Evolutionary conservation across 768 basidiomycete genomes (phyloP), one percentile per base, ranked within the genome.

Genomic region (Serendipita vermifera): DNA sequence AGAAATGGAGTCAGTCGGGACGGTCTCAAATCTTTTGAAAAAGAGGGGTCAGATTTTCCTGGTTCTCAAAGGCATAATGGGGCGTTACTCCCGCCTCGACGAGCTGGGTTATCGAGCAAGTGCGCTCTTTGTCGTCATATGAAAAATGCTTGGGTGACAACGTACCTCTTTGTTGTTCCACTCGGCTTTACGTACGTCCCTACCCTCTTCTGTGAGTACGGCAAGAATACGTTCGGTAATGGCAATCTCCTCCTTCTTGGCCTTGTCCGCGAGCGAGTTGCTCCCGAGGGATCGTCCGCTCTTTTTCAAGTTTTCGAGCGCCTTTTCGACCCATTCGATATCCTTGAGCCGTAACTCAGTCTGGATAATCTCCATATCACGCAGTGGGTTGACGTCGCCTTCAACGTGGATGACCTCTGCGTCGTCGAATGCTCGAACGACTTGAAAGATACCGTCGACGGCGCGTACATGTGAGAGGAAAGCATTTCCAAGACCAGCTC

Each of bases 401-500:
- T 98, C 96, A 60, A 98, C 94, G 69, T 99, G 96, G 62, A 86
- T 98, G 67, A 99, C 92, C 64, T 99, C 96, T n/a, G 92, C 85
- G 64, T 99, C 96, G 65, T 98, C 96, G 67, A 99, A 99, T 3
- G 94, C 92, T 54, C 96, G 87, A 57, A 98, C 83, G 60, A 97
- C 84, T 68, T 98, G 96, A 77, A 98, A 99, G 65, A 99, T 99
- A 64, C 96, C 96, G 67, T 99, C 96, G 59, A 98, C 94, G 7
- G 96, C 89, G 57, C 96, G 86, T 38, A 99, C 93, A 67, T 98
- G 91, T 9, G 92, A 93, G 68, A 99, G 73, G 76, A 99, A 99
- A 26, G 92, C 81, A 67, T 99, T 99, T 38, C 96, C 96, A 36
- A 99, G 82, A 66, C 96, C 96, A 41, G 90, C 96, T 62, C 96